Percentiles rank a stretch among this genome's conserved stretches.
Conservation (phyloP, 257 asterid genomes). For the Scutellaria barbata region DNA sequence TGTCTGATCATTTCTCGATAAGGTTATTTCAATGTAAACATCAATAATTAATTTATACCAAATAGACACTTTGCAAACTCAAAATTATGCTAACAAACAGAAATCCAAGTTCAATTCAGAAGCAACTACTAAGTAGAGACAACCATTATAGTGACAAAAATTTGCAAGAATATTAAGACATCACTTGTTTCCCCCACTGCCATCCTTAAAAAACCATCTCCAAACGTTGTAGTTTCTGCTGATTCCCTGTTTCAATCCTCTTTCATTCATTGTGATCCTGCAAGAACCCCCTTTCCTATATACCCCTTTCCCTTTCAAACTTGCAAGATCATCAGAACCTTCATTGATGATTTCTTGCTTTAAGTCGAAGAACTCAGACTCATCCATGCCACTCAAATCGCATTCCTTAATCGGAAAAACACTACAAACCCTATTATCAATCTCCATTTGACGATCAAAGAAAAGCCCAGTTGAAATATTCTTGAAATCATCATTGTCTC, state of each 20-base stretch:
- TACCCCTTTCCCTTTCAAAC: conserved; percentile 24
- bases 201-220: conserved; percentile 70
- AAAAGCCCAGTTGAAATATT: conserved; percentile 66
- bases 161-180: neutral
- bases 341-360: conserved; percentile 44
- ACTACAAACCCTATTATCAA: conserved; percentile 2
- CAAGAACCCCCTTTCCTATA: conserved; percentile 53
- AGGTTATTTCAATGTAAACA: neutral
- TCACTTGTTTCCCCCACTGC: neutral
- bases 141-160: neutral
- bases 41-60: neutral
- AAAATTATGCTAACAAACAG: neutral
- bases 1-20: neutral
- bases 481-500: conserved; percentile 63
- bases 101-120: neutral
- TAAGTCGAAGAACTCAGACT: conserved; percentile 63
- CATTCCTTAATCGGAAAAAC: conserved; percentile 63
- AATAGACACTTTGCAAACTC: neutral
- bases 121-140: too few relatives aligned
- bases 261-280: conserved; percentile 50
- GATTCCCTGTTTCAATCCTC: conserved; percentile 47
- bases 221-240: conserved; percentile 55
- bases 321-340: conserved; percentile 31
- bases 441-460: conserved; percentile 36
- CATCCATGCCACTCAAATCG: conserved; percentile 60